phyloP scores from a whole-genome alignment of 192 early-diverging fungal species.

The Dispira simplex region DNA sequence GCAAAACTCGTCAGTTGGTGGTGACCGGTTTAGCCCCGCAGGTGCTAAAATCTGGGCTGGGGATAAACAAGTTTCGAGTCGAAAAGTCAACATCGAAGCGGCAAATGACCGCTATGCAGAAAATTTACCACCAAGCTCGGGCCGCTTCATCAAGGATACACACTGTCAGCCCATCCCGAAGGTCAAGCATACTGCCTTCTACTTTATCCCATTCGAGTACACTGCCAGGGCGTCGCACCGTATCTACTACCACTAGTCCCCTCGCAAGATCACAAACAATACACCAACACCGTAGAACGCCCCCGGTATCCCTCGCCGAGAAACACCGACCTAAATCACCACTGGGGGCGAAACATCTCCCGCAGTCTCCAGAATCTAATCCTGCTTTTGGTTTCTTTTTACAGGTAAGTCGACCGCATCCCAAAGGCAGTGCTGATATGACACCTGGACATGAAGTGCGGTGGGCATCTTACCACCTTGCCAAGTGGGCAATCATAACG shows the following conservation, averaged over 20 bases:
- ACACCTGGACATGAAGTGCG: no score
- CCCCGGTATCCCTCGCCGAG: no score
- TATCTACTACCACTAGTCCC: no score
- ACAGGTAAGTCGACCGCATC: neutral
- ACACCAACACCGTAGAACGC: no score
- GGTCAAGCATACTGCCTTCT: no score
- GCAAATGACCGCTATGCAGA: neutral
- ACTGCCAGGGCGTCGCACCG: no score
- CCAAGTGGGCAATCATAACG: no score
- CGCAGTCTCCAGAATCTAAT: neutral
- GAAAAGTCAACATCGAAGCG: neutral
- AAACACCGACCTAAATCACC: no score
- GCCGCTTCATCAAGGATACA: neutral
- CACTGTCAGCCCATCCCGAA: neutral
- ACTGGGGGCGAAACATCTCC: no score
- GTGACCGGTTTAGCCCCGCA: neutral
- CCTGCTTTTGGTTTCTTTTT: neutral
- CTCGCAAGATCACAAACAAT: no score
- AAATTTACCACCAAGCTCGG: neutral
- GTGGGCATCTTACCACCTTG: no score
- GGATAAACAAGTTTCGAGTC: neutral
- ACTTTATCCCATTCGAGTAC: neutral
- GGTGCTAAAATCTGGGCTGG: neutral
- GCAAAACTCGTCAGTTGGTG: neutral
- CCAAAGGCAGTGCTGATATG: no score